phyloP scores from a whole-genome alignment of 345 rosid species.

The Melaleuca quinquenervia region DNA sequence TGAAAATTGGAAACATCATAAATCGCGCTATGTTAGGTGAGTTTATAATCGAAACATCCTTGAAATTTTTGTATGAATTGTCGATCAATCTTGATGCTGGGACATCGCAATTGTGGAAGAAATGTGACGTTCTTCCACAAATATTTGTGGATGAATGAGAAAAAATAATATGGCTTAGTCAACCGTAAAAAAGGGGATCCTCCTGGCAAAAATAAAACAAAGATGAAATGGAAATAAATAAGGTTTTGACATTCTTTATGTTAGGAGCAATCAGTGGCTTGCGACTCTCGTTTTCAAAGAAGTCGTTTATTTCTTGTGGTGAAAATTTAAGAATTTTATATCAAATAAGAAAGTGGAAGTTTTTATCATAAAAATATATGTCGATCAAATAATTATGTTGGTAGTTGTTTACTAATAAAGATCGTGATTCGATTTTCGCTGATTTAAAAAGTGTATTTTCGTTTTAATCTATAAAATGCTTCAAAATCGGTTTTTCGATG shows the following conservation, averaged over 20 bases:
- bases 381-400: no score
- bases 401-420: no score
- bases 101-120: neutral
- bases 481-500: neutral
- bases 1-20: no score
- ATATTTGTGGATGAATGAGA: no score
- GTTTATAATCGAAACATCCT: neutral
- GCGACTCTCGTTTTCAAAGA: no score
- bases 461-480: no score
- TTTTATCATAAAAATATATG: neutral
- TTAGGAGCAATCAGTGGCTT: neutral
- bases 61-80: neutral
- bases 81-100: neutral
- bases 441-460: neutral
- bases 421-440: no score
- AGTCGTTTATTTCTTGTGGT: no score
- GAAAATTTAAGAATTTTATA: neutral
- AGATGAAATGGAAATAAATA: neutral
- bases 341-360: accelerated
- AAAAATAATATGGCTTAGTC: neutral
- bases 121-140: neutral
- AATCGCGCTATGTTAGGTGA: neutral
- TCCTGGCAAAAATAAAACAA: neutral
- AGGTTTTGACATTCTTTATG: neutral
- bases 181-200: neutral